Conservation (phyloP, 805 yeast species). For the Kuraishia hungarica region DNA sequence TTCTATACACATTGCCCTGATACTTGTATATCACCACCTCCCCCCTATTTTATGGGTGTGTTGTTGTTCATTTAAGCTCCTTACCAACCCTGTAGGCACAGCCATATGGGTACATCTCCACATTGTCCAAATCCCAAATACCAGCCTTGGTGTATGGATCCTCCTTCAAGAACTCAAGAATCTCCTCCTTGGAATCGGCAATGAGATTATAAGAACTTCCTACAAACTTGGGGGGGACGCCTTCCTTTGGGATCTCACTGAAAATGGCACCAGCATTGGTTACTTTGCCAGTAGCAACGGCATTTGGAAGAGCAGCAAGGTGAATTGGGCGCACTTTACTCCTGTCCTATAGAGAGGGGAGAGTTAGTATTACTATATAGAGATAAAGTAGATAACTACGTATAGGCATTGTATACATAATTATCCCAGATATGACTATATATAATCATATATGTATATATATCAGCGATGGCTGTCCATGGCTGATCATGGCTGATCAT, state of each 20-base stretch:
- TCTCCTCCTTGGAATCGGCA: slow-evolving; percentile 61
- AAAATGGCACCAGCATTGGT: slow-evolving; percentile 46
- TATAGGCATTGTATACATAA: background rate
- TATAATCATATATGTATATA: background rate
- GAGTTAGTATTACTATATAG: background rate
- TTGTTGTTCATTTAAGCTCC: slow-evolving; percentile 10
- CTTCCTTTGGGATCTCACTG: slow-evolving; percentile 30
- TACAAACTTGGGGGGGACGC: slow-evolving; percentile 41
- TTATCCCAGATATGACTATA: background rate
- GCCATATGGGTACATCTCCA: slow-evolving; percentile 46
- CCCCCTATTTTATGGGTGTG: too few relatives aligned
- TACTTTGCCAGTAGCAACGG: slow-evolving; percentile 32
- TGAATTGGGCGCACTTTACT: slow-evolving; percentile 43
- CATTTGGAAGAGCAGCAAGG: slow-evolving; percentile 35
- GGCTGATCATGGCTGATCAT: too few relatives aligned
- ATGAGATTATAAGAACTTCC: slow-evolving; percentile 59
- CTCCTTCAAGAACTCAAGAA: slow-evolving; percentile 49
- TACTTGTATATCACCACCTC: too few relatives aligned
- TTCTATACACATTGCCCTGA: slow-evolving; percentile 1
- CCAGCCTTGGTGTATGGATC: slow-evolving; percentile 61
- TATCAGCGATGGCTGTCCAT: too few relatives aligned
- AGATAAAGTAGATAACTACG: too few relatives aligned
- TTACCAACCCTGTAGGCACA: slow-evolving; percentile 35
- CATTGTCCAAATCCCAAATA: slow-evolving; percentile 67
- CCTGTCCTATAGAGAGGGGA: slow-evolving; percentile 30